phyloP scores from a whole-genome alignment of 2,329 filamentous ascomycete genomes.

The Fusarium albosuccineum region DNA sequence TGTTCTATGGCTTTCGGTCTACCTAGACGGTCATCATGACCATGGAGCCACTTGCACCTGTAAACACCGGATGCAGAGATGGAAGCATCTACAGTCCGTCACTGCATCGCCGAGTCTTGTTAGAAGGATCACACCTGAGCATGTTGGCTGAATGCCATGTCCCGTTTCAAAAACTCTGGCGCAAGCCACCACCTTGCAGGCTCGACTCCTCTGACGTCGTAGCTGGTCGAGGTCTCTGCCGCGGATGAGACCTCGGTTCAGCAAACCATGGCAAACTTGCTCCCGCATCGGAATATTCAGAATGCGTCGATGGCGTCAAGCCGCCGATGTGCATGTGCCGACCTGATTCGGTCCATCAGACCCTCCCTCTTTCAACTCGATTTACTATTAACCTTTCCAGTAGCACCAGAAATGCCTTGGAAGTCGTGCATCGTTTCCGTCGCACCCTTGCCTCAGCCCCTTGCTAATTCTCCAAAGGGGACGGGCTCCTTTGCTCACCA shows the following conservation, averaged over 20 bases:
- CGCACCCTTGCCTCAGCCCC: slow-evolving; percentile 20
- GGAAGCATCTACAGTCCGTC: too few relatives aligned
- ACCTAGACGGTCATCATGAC: too few relatives aligned
- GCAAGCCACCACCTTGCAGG: slow-evolving; percentile 22
- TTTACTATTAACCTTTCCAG: slow-evolving; percentile 7
- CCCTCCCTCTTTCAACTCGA: neutral
- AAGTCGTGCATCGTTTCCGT: slow-evolving; percentile 17
- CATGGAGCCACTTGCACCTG: neutral
- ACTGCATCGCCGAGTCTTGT: too few relatives aligned
- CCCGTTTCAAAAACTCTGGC: slow-evolving; percentile 1
- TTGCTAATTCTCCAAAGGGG: slow-evolving; percentile 19
- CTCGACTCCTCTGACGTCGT: slow-evolving; percentile 24
- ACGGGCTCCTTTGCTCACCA: too few relatives aligned
- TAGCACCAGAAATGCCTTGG: slow-evolving; percentile 32
- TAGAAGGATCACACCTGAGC: neutral
- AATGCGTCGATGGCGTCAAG: slow-evolving; percentile 37
- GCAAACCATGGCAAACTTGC: neutral
- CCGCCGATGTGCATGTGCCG: slow-evolving; percentile 11
- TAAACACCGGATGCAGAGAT: neutral
- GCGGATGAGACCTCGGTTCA: neutral
- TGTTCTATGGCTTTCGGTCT: too few relatives aligned
- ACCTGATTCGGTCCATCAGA: neutral
- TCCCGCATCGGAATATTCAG: slow-evolving; percentile 20
- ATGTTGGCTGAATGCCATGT: slow-evolving; percentile 7
- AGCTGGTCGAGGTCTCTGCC: neutral